Base-by-base conservation (phyloP, 495 filamentous ascomycete species). In the Penicillium chermesinum region DNA sequence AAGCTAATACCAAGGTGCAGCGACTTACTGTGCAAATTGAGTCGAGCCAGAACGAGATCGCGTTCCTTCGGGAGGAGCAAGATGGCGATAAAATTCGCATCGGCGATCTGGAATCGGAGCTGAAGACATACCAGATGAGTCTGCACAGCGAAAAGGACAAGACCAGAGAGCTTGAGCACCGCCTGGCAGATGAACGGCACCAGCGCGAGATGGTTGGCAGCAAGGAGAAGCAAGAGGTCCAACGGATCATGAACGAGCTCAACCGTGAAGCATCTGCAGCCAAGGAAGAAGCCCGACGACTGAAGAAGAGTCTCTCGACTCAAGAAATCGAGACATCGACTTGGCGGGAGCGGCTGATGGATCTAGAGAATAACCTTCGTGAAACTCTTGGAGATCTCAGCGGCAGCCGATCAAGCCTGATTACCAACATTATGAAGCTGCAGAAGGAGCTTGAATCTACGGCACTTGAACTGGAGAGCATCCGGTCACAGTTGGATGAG, bases 51-150 rank as follows among this genome's bases (percentile, higher is more conserved):
- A 85, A 84, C 41, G 93, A 98, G 67, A 95, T 97, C 63, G 81
- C 86, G 0, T 98, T 98, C 80, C 63, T 98, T 19, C 83, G 94
- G 5, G 94, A 98, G 59, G 93, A 98, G 70, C 93, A 97, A 72
- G 93, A 98, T 65, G 83, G 79, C 30, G 94, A 98, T 65, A 98
- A 97, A 78, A 96, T 98, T 61, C 89, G 89, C 64, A 98, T 97
- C 54, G 89, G 93, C 16, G 88, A 96, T 54, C 73, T 97, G 3
- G 89, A 96, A 58, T 84, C 85, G 8, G 79, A 83, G 17, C 70
- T 96, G 12, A 87, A 88, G 63, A 83, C 80, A 30, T 78, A 82
- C 46, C 80, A 89, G 61, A 76, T 84, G 52, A 77, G 71, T 25
- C 69, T 96, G 21, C 76, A 83, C 33, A 90, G 88, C 38, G 90